phyloP scores from a whole-genome alignment of 176 grass and related monocot genomes.

The Oryza nivara region DNA sequence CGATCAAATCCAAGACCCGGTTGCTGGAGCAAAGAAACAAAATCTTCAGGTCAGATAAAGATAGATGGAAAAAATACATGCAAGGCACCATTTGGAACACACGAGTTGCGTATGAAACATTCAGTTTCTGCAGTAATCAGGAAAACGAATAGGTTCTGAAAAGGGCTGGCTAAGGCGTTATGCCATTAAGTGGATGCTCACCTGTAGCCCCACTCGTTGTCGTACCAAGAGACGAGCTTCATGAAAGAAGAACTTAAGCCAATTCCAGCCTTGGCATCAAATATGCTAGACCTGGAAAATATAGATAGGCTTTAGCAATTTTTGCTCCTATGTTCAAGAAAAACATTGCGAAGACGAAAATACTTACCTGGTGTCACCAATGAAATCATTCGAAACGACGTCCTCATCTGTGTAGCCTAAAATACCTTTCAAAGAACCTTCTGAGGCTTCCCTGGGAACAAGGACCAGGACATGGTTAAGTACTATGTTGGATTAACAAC shows the following conservation, averaged over 20 bases:
- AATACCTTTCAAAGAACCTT: slow-evolving; percentile 77
- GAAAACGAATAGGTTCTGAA: background rate
- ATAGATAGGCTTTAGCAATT: background rate
- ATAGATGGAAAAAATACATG: background rate
- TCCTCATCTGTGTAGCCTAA: slow-evolving; percentile 91
- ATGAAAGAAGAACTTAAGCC: slow-evolving; percentile 79
- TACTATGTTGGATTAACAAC: background rate
- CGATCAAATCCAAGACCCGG: slow-evolving; percentile 84
- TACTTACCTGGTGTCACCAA: slow-evolving; percentile 69
- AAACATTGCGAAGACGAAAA: background rate
- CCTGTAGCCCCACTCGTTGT: slow-evolving; percentile 97
- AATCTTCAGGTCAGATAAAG: background rate
- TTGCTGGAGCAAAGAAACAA: slow-evolving; percentile 50
- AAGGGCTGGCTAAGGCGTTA: background rate
- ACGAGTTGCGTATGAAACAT: background rate
- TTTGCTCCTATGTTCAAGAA: background rate
- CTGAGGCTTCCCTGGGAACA: slow-evolving; percentile 67
- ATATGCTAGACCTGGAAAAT: slow-evolving; percentile 74
- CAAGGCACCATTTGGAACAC: background rate
- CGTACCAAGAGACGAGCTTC: slow-evolving; percentile 93
- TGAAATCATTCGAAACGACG: slow-evolving; percentile 89
- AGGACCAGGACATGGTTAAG: background rate
- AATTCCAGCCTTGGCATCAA: slow-evolving; percentile 88
- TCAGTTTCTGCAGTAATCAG: background rate
- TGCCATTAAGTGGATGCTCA: background rate